Evolutionary conservation across 257 asterid genomes (phyloP).

Genomic region (Plantago elongata): DNA sequence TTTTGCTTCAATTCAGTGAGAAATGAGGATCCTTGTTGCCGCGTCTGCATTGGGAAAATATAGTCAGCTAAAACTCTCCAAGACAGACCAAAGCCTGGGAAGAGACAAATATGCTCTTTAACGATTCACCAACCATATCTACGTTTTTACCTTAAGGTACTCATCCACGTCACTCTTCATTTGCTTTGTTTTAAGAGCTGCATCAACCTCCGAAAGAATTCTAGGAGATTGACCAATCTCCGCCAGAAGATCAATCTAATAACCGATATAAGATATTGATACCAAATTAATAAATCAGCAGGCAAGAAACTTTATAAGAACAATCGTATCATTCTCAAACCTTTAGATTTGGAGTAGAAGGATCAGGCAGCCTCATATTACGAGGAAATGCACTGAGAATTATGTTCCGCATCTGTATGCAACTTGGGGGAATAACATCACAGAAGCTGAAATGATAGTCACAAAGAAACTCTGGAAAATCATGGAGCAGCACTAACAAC

Average conservation of each 20-base stretch:
- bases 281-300: slow-evolving; percentile 7
- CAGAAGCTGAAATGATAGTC: slow-evolving; percentile 99
- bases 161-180: slow-evolving; percentile 85
- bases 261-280: slow-evolving; percentile 10
- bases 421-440: slow-evolving; percentile 97
- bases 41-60: slow-evolving; percentile 31
- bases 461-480: slow-evolving; percentile 96
- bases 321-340: slow-evolving; percentile 22
- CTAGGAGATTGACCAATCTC: slow-evolving; percentile 83
- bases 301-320: background rate
- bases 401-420: slow-evolving; percentile 95
- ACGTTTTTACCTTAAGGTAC: slow-evolving; percentile 64
- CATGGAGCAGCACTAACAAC: slow-evolving; percentile 91
- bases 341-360: slow-evolving; percentile 94
- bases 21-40: slow-evolving; percentile 80
- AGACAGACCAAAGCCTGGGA: too few species aligned
- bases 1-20: slow-evolving; percentile 82
- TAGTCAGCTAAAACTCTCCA: background rate
- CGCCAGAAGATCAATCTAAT: slow-evolving; percentile 81
- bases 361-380: slow-evolving; percentile 97
- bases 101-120: slow-evolving; percentile 7
- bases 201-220: slow-evolving; percentile 95
- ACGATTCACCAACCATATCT: background rate
- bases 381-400: slow-evolving; percentile 98
- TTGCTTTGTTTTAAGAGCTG: slow-evolving; percentile 75